Evolutionary conservation across 768 basidiomycete species (phyloP).

Genomic region (Neoboletus magnificus): DNA sequence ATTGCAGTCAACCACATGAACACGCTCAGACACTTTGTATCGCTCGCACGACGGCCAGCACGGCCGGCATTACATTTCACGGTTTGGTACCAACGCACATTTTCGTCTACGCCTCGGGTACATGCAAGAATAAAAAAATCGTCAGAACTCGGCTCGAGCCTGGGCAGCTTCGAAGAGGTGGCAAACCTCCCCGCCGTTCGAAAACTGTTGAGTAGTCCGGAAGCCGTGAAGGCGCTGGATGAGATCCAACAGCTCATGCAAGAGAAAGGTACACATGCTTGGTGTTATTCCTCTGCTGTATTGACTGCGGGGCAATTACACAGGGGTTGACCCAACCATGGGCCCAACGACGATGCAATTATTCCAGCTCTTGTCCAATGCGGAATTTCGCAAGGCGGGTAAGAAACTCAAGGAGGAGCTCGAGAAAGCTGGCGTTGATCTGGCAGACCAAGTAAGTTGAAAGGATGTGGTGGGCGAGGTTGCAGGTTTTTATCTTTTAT

Average conservation of each 20-base stretch:
- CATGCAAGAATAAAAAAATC: conserved; percentile 27
- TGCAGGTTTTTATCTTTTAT: neutral
- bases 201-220: conserved; percentile 48
- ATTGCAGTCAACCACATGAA: conserved; percentile 18
- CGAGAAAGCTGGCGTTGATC: conserved; percentile 58
- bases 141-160: conserved; percentile 34
- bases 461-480: neutral
- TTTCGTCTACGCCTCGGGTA: conserved; percentile 30
- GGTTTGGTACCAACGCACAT: conserved; percentile 20
- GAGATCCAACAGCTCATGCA: conserved; percentile 45
- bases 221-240: conserved; percentile 46
- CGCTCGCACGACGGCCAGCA: conserved; percentile 14
- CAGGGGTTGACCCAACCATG: conserved; percentile 48
- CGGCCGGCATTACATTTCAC: conserved; percentile 9
- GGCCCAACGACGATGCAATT: conserved; percentile 52
- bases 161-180: conserved; percentile 40
- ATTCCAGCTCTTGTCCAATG: conserved; percentile 49
- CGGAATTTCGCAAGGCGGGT: conserved; percentile 50
- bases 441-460: conserved; percentile 47
- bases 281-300: neutral
- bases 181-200: conserved; percentile 41
- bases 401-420: conserved; percentile 47
- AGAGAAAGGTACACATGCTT: conserved; percentile 41
- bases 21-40: conserved; percentile 14
- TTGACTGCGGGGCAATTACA: neutral